Evolutionary conservation across 192 early-diverging fungal genomes (phyloP).

Genomic region (Oehlia diaphana): DNA sequence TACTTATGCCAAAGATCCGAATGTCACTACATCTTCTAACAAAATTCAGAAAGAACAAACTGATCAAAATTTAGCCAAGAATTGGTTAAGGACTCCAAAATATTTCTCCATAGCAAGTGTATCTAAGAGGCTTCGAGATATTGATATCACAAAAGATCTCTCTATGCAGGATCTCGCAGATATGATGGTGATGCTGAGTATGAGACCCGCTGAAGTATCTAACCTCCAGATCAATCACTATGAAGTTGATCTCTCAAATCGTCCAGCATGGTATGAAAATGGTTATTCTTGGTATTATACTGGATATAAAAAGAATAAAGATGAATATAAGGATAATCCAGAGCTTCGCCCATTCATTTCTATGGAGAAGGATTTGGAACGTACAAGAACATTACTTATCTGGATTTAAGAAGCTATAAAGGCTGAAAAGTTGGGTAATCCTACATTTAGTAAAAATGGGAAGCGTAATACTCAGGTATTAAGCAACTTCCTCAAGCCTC

Average conservation of each 20-base stretch:
- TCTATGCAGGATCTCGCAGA: constrained; percentile 18
- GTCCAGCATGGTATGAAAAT: constrained; percentile 13
- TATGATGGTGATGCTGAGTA: neutral
- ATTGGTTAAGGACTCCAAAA: neutral
- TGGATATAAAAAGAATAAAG: constrained; percentile 27
- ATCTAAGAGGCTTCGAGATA: constrained; percentile 5
- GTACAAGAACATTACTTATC: constrained; percentile 23
- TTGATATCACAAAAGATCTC: neutral
- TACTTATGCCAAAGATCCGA: neutral
- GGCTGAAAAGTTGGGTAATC: no score
- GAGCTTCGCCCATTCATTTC: constrained; percentile 19
- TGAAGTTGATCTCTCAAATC: neutral
- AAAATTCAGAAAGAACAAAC: constrained; percentile 14
- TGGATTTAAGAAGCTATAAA: constrained; percentile 25
- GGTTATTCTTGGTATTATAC: constrained; percentile 29
- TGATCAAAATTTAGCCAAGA: neutral
- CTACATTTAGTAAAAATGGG: neutral
- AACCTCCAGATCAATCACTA: constrained; percentile 4
- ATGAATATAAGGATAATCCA: constrained; percentile 21
- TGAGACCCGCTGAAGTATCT: constrained; percentile 22
- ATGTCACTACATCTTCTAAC: constrained; percentile 18
- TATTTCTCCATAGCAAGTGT: constrained; percentile 4
- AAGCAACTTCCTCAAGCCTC: constrained; percentile 1
- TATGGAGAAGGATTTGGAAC: constrained; percentile 25
- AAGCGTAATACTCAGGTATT: constrained; percentile 4